Evolutionary conservation across 208 protist species (phyloP).

Genomic region (Crithidia brevicula): DNA sequence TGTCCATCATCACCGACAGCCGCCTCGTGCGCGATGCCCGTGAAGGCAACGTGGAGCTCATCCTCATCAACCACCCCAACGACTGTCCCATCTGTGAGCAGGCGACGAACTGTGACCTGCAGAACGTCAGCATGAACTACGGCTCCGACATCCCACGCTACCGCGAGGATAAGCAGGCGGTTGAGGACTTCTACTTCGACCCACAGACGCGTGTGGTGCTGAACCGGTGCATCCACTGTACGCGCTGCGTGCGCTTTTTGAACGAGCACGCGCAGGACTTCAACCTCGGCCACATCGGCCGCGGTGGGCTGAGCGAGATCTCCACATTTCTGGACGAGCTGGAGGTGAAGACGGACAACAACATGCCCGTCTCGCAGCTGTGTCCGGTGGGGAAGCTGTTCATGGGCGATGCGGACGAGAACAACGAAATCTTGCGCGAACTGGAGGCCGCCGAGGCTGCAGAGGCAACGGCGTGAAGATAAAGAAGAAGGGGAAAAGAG

Average conservation of each 20-base stretch:
- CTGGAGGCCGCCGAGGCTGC: conserved; percentile 45
- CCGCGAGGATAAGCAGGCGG: conserved; percentile 90
- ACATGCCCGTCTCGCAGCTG: conserved; percentile 88
- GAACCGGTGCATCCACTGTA: conserved; percentile 98
- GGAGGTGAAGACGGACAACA: conserved; percentile 91
- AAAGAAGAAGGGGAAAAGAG: conserved; percentile 6
- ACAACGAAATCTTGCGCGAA: conserved; percentile 69
- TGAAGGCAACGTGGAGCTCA: conserved; percentile 97
- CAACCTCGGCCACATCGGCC: conserved; percentile 94
- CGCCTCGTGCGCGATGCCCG: conserved; percentile 94
- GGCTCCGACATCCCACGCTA: conserved; percentile 89
- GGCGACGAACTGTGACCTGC: conserved; percentile 97
- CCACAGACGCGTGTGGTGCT: conserved; percentile 96
- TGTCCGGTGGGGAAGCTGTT: conserved; percentile 86
- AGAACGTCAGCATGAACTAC: conserved; percentile 95
- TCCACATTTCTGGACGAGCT: conserved; percentile 93
- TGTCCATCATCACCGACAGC: conserved; percentile 97
- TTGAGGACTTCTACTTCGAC: conserved; percentile 97
- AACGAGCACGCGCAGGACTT: conserved; percentile 96
- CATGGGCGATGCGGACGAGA: conserved; percentile 86
- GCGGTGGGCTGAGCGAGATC: conserved; percentile 94
- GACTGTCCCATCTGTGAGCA: conserved; percentile 98
- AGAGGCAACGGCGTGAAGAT: conserved; percentile 16
- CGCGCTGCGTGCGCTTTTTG: conserved; percentile 95
- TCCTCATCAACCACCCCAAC: conserved; percentile 97